Conservation (phyloP, 2,329 filamentous ascomycete species). For the Sclerotinia sclerotiorum region DNA sequence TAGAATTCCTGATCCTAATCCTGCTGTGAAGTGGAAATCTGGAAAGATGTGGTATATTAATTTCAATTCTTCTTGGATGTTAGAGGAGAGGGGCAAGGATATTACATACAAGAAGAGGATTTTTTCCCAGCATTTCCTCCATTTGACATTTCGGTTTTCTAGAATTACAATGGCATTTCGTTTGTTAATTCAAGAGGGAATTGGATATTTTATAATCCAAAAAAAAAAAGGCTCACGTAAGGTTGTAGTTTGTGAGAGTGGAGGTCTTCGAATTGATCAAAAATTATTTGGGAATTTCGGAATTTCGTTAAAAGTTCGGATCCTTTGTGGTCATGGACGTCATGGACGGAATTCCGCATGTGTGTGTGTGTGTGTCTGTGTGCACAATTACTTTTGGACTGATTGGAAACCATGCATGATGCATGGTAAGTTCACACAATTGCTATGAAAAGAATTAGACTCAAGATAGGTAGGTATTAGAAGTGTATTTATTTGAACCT, state of each 20-base stretch:
- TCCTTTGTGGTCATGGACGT: constrained; percentile 17
- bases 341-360: constrained; percentile 14
- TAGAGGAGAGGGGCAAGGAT: background rate
- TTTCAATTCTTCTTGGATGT: background rate
- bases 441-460: background rate
- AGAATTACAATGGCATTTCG: constrained; percentile 32
- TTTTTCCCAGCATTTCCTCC: constrained; percentile 49
- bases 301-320: constrained; percentile 11
- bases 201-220: constrained; percentile 2
- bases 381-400: background rate
- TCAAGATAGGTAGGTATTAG: background rate
- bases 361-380: too few species aligned
- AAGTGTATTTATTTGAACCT: background rate
- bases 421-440: background rate
- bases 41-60: constrained; percentile 15
- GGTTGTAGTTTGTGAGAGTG: constrained; percentile 8
- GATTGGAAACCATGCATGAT: background rate
- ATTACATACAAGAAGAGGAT: constrained; percentile 49
- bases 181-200: background rate
- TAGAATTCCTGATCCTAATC: constrained; percentile 80
- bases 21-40: constrained; percentile 87
- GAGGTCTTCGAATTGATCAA: constrained; percentile 3
- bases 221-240: constrained; percentile 16
- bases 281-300: constrained; percentile 1
- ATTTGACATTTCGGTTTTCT: constrained; percentile 49